These are phyloP conservation scores for Scheffersomyces insectosa DNA, from an alignment of 1,139 yeast genomes.

Conservation along the genomic window DNA sequence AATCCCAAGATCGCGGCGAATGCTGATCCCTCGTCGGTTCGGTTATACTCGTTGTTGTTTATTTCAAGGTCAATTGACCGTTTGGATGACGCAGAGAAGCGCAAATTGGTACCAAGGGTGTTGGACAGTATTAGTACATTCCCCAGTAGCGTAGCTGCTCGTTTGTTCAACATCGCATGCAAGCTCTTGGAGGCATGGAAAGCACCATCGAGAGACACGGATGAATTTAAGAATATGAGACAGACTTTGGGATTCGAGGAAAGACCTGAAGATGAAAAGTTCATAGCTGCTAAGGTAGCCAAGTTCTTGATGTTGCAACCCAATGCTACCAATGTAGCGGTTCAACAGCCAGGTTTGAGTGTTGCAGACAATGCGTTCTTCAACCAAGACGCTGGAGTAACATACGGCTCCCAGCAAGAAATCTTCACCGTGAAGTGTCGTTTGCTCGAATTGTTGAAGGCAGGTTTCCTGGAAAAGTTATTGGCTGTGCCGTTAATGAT, in stretches of 20 bases:
- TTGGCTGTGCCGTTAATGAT: constrained; percentile 52
- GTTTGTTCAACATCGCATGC: constrained; percentile 62
- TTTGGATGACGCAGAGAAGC: constrained; percentile 33
- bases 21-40: constrained; percentile 53
- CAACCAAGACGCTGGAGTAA: constrained; percentile 66
- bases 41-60: constrained; percentile 66
- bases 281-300: constrained; percentile 47
- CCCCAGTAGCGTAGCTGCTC: constrained; percentile 46
- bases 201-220: constrained; percentile 48
- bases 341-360: constrained; percentile 63
- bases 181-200: constrained; percentile 54
- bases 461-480: constrained; percentile 39
- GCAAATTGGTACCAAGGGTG: constrained; percentile 47
- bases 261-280: constrained; percentile 38
- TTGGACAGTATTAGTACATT: constrained; percentile 46
- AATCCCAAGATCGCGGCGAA: constrained; percentile 46
- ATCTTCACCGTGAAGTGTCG: constrained; percentile 45
- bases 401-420: constrained; percentile 49
- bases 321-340: constrained; percentile 21
- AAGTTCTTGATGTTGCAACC: constrained; percentile 62
- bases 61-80: constrained; percentile 67
- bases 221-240: constrained; percentile 39
- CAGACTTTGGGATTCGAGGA: constrained; percentile 28
- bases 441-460: constrained; percentile 36
- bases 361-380: constrained; percentile 57